Evolutionary conservation across 192 early-diverging fungal genomes (phyloP), one percentile per base, ranked within the genome.

Genomic region (Podila epicladia): DNA sequence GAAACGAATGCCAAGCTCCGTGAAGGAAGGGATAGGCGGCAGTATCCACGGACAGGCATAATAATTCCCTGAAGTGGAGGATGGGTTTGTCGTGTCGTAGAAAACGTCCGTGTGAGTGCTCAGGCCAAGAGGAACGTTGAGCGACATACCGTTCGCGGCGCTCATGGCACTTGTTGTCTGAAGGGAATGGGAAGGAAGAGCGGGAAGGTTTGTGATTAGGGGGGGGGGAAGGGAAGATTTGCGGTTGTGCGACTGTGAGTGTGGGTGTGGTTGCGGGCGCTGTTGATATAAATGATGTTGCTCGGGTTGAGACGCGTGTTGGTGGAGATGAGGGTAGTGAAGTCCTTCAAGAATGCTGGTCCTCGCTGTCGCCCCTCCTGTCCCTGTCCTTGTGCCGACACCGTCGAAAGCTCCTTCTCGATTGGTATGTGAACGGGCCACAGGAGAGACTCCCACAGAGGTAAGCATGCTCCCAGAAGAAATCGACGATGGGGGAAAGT

Each of bases 1-100:
- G 45, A 80, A 80, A 24, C 45, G 71, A 12, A 80, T 33, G 1
- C 71, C 77, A n/a, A 80, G 67, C 50, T 80, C 77, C 19, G 77
- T 55, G 50, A 80, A 80, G 22, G 70, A 68, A 4, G 77, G 77
- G 3, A 80, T 80, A 2, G 77, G 77, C 0, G 77, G 77, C 6
- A 80, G 66, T 7, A 73, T 62, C 53, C 62, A 80, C 0, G 71
- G 58, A 26, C 70, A 50, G 22, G 61, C 17, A 15, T 72, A 67
- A 19, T 72, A 62, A 22, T 79, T 55, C 12, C 53, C 53, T 3
- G 53, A 7, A 5, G 53, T 2, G n/a, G 53, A 55, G 50, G 50
- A 53, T n/a, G 2, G 19, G 24, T 6, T 55, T 24, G 51, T 53
- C 4, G 53, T 24, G 53, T 55, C 19, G 20, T 55, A 17, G 22